A percentile compares a stretch with the other conserved stretches of the same genome.
Conservation (phyloP, 1,139 yeast genomes). For the Spathaspora sp. region DNA sequence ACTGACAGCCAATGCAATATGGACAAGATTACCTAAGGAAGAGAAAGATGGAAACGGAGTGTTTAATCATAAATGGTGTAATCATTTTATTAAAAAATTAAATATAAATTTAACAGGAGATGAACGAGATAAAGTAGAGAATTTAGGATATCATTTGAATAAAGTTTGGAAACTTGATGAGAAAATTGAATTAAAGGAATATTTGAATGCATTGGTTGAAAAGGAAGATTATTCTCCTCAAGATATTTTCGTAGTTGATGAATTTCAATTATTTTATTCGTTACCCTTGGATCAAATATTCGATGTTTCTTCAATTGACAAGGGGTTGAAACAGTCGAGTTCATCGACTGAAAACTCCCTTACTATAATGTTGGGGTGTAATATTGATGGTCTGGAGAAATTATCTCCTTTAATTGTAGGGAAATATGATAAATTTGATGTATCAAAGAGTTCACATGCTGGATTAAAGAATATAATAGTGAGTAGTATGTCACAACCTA, state of each 20-base stretch:
- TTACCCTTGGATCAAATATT: constrained; percentile 62
- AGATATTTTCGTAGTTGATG: constrained; percentile 62
- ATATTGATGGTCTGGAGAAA: constrained; percentile 63
- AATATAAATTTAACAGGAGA: constrained; percentile 52
- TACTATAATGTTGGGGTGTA: constrained; percentile 63
- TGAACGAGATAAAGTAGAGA: constrained; percentile 38
- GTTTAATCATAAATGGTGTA: constrained; percentile 66
- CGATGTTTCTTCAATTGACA: constrained; percentile 47
- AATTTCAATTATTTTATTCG: constrained; percentile 59
- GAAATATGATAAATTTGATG: constrained; percentile 55
- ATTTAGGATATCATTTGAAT: constrained; percentile 40
- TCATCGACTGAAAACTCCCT: constrained; percentile 53
- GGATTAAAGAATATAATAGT: constrained; percentile 29
- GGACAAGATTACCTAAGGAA: constrained; percentile 57
- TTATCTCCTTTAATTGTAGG: constrained; percentile 62
- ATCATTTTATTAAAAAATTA: constrained; percentile 54
- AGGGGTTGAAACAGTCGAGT: constrained; percentile 44
- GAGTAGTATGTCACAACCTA: constrained; percentile 20
- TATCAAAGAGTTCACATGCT: constrained; percentile 29
- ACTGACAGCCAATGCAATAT: constrained; percentile 62
- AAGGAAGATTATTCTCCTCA: constrained; percentile 43
- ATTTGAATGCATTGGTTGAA: constrained; percentile 31
- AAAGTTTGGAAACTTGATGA: constrained; percentile 67
- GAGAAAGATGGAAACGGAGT: constrained; percentile 64
- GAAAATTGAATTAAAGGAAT: constrained; percentile 41